Percentiles rank a stretch among this genome's conserved stretches.
phyloP scores from a whole-genome alignment of 768 basidiomycete genomes.

The Pleurotus sapidus region DNA sequence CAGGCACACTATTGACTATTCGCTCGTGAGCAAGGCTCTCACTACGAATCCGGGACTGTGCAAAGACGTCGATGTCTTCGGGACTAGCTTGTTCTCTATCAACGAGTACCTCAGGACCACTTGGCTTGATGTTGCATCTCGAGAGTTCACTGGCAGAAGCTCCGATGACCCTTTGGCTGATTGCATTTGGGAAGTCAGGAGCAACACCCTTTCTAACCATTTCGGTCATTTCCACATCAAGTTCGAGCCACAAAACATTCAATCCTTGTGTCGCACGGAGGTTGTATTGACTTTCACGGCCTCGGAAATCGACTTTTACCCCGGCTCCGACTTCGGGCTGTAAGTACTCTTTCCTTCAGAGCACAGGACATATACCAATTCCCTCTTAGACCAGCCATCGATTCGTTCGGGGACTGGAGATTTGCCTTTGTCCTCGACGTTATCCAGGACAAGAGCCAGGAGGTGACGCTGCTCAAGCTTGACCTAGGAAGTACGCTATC shows the following conservation, averaged over 20 bases:
- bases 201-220: conserved; percentile 5
- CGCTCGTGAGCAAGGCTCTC: conserved; percentile 12
- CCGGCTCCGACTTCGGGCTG: neutral
- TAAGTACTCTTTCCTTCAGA: neutral
- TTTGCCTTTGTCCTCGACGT: conserved; percentile 4
- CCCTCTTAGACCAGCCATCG: neutral
- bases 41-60: conserved; percentile 4
- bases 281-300: conserved; percentile 16
- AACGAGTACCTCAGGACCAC: conserved; percentile 12
- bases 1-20: conserved; percentile 17
- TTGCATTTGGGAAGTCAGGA: conserved; percentile 8
- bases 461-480: conserved; percentile 2
- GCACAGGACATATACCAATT: neutral
- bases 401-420: neutral
- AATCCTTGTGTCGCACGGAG: conserved; percentile 17
- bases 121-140: conserved; percentile 6
- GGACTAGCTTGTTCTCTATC: conserved; percentile 11
- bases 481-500: neutral
- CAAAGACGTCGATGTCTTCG: conserved; percentile 11
- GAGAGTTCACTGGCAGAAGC: neutral
- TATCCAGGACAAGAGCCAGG: neutral
- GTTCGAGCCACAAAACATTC: conserved; percentile 16
- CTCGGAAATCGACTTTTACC: conserved; percentile 8
- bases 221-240: conserved; percentile 16
- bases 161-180: neutral